phyloP scores from a whole-genome alignment of 2,329 filamentous ascomycete species.

The Hymenoscyphus albidus region DNA sequence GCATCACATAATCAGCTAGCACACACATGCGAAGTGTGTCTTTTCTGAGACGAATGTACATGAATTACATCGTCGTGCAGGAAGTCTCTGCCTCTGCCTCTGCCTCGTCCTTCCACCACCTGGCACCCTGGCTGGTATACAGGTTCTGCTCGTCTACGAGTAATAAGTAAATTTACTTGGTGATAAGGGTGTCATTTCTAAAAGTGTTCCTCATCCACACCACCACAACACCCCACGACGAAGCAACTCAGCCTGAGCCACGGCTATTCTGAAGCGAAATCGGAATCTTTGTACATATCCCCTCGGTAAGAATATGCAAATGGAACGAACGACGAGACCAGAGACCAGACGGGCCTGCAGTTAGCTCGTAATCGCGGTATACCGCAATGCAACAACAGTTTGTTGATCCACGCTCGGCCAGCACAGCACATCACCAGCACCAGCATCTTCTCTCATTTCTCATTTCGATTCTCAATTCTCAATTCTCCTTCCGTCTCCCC shows the following conservation, averaged over 20 bases:
- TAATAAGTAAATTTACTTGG: slow-evolving; percentile 2
- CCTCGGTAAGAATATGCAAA: too few relatives aligned
- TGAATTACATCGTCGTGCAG: slow-evolving; percentile 1
- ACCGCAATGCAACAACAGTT: not conserved
- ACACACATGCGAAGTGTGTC: not conserved
- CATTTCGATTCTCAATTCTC: slow-evolving; percentile 32
- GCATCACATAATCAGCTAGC: not conserved
- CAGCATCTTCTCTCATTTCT: slow-evolving; percentile 12
- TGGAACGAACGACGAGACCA: not conserved
- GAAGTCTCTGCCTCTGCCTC: not conserved
- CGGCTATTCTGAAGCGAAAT: not conserved
- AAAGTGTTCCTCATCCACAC: slow-evolving; percentile 4
- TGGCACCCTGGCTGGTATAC: not conserved
- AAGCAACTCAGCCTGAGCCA: slow-evolving; percentile 6
- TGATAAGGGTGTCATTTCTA: not conserved
- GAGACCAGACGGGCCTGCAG: slow-evolving; percentile 7
- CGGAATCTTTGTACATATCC: too few relatives aligned
- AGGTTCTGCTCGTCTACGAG: slow-evolving; percentile 12
- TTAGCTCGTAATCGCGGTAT: not conserved
- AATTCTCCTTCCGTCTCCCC: slow-evolving; percentile 30
- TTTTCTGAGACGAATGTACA: not conserved
- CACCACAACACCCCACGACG: not conserved
- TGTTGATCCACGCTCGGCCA: not conserved
- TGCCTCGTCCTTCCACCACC: not conserved
- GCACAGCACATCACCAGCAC: not conserved